A percentile compares a stretch with the other conserved stretches of the same genome.
Conservation (phyloP, 768 basidiomycete genomes). For the Boletus sensibilis region DNA sequence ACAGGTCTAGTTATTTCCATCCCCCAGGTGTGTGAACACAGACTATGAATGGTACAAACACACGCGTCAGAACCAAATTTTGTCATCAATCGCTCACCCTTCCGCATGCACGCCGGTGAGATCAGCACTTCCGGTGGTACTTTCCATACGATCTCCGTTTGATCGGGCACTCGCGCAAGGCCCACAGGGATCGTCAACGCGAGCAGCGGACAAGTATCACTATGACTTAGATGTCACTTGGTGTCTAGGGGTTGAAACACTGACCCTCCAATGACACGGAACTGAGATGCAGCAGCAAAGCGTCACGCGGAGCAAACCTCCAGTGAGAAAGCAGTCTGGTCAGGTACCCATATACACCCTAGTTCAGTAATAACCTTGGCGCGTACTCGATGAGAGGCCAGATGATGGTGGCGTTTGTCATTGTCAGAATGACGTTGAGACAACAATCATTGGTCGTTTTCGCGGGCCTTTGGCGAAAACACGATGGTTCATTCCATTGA, state of each 20-base stretch:
- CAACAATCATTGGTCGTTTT: not conserved
- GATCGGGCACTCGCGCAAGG: not conserved
- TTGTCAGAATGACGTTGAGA: not conserved
- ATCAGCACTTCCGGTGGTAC: not conserved
- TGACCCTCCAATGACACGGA: not conserved
- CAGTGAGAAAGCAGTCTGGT: not conserved
- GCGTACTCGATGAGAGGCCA: not conserved
- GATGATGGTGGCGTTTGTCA: not conserved
- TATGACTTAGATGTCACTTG: not conserved
- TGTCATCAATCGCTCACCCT: not conserved
- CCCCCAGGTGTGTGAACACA: not conserved
- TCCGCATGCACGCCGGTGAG: not conserved
- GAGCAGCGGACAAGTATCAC: not conserved
- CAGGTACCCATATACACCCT: not conserved
- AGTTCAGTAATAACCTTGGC: not conserved
- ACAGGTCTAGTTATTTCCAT: not conserved
- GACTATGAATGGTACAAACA: not conserved
- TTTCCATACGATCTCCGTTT: constrained; percentile 3
- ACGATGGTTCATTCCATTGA: not conserved
- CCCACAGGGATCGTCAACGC: not conserved
- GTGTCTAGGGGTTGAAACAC: not conserved
- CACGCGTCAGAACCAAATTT: not conserved
- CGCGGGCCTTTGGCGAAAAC: not conserved
- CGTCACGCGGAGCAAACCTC: not conserved
- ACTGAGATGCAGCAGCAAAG: not conserved